Percentiles rank a stretch among this genome's conserved stretches.
These are phyloP conservation scores for Ustilago bromivora DNA, from an alignment of 1,284 basidiomycete genomes.

Conservation along the genomic window DNA sequence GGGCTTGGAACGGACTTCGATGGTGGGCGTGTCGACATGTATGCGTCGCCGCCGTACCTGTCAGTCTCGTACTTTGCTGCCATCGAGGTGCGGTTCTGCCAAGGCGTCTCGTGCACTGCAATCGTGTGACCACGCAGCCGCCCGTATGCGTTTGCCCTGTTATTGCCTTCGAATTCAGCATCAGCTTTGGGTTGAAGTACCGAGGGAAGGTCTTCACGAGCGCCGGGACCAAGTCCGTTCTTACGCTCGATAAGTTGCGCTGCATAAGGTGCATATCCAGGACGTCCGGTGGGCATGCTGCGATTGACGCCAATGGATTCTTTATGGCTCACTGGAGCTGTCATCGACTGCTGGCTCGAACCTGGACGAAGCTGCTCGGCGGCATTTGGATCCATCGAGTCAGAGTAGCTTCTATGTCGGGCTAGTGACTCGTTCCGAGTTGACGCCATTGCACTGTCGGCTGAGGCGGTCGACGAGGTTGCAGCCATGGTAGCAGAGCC, in stretches of 20 bases:
- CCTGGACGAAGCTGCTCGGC: constrained; percentile 22
- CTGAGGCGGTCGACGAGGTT: constrained; percentile 13
- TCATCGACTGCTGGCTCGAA: constrained; percentile 19
- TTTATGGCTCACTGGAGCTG: constrained; percentile 39
- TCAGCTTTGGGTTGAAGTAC: constrained; percentile 28
- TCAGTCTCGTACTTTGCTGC: neutral
- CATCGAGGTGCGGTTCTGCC: constrained; percentile 10
- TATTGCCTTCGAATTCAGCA: constrained; percentile 2
- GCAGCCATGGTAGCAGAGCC: constrained; percentile 13
- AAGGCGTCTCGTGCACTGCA: constrained; percentile 23
- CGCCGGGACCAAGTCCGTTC: neutral
- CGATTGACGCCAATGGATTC: constrained; percentile 18
- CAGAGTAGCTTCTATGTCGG: constrained; percentile 53
- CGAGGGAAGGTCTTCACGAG: constrained; percentile 25
- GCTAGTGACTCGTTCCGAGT: constrained; percentile 19
- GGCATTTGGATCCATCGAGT: constrained; percentile 34
- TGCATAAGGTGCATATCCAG: constrained; percentile 6
- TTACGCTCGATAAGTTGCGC: constrained; percentile 1
- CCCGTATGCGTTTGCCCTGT: neutral
- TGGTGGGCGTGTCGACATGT: constrained; percentile 5
- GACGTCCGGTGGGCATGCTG: neutral
- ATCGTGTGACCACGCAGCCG: constrained; percentile 44
- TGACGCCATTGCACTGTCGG: constrained; percentile 1
- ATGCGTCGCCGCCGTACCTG: neutral
- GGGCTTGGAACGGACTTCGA: constrained; percentile 12